These are phyloP conservation scores for Boletus tomentosulus DNA, from an alignment of 768 basidiomycete species.

Conservation along the genomic window DNA sequence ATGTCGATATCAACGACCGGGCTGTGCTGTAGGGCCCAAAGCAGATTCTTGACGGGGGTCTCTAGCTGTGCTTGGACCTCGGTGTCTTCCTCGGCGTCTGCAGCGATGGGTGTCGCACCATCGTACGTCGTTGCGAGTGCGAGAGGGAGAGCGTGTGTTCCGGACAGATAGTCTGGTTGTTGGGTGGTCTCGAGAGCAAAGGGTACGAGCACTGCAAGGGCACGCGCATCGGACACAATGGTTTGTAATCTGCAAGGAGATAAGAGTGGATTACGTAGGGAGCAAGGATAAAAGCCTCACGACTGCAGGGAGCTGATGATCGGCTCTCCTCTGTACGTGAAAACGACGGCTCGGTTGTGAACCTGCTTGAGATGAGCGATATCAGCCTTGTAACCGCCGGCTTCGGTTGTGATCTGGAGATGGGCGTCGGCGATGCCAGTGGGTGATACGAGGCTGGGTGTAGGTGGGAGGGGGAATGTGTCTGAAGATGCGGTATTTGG, in stretches of 20 bases:
- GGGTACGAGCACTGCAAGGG: conserved; percentile 59
- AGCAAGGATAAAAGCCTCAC: conserved; percentile 24
- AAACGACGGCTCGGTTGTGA: conserved; percentile 58
- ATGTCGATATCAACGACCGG: conserved; percentile 71
- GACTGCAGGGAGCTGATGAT: conserved; percentile 40
- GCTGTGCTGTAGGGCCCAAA: conserved; percentile 61
- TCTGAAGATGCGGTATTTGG: conserved; percentile 67
- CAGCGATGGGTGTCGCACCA: conserved; percentile 37
- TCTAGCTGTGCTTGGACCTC: conserved; percentile 24
- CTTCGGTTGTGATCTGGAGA: conserved; percentile 42
- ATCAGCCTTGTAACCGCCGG: conserved; percentile 28
- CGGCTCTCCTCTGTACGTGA: conserved; percentile 45
- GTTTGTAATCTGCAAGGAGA: conserved; percentile 15
- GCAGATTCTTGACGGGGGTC: conserved; percentile 49
- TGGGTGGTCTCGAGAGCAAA: conserved; percentile 52
- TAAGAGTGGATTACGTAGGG: background rate
- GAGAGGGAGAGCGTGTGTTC: conserved; percentile 7
- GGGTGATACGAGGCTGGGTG: conserved; percentile 65
- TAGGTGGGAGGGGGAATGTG: conserved; percentile 62
- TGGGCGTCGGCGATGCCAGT: conserved; percentile 63
- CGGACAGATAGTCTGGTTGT: conserved; percentile 34
- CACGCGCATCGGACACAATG: conserved; percentile 27
- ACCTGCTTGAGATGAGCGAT: conserved; percentile 38
- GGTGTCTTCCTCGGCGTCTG: conserved; percentile 17
- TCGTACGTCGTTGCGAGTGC: conserved; percentile 57